A percentile compares a stretch with the other conserved stretches of the same genome.
These are phyloP conservation scores for Cladosporium sp. DNA, from an alignment of 2,329 filamentous ascomycete species.

Conservation along the genomic window DNA sequence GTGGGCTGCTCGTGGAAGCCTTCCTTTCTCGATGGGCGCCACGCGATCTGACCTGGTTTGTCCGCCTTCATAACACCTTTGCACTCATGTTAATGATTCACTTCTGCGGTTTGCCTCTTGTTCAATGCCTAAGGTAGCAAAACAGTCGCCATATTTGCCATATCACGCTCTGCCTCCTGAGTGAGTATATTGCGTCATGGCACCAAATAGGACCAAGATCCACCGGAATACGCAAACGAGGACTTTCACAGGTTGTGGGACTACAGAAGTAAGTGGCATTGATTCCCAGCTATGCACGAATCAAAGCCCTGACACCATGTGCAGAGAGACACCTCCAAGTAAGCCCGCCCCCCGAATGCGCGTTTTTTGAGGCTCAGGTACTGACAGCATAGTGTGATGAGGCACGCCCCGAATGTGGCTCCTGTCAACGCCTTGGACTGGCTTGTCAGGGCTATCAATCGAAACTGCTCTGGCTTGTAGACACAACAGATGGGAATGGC, in stretches of 20 bases:
- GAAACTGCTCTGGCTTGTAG: conserved; percentile 1
- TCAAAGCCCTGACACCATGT: not conserved
- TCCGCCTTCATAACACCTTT: not conserved
- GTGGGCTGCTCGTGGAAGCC: not conserved
- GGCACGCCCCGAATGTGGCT: conserved; percentile 5
- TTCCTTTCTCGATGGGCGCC: not conserved
- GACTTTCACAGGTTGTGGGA: conserved; percentile 9
- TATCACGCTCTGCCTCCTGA: not conserved
- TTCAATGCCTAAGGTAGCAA: not conserved
- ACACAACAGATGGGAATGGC: not conserved
- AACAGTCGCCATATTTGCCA: not conserved
- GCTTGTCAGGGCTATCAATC: conserved; percentile 3
- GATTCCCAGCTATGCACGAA: not conserved
- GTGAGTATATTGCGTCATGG: not conserved
- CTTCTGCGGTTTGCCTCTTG: not conserved
- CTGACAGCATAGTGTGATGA: conserved; percentile 8
- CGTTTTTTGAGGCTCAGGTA: not conserved
- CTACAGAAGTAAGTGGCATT: conserved; percentile 6
- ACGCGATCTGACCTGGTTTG: not conserved
- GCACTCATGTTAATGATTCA: not conserved
- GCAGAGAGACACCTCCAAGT: conserved; percentile 8
- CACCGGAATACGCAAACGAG: conserved; percentile 3
- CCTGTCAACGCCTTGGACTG: conserved; percentile 7
- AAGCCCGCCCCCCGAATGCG: not conserved
- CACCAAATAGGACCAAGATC: not conserved